Evolutionary conservation across 2,329 filamentous ascomycete species (phyloP), one percentile per base, ranked within the genome.

Genomic region (Xylariaceae sp.): DNA sequence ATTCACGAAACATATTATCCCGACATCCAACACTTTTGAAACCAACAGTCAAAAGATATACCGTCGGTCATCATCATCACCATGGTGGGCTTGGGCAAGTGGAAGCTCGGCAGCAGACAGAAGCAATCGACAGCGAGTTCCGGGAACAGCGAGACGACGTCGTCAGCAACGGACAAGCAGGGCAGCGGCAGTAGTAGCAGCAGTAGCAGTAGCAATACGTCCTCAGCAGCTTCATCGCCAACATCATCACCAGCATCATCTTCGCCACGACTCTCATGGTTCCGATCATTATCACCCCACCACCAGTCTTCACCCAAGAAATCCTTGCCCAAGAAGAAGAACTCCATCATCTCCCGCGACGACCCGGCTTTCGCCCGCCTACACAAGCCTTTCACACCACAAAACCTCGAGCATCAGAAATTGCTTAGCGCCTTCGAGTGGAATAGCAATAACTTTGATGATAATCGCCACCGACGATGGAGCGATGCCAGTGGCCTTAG

Each of bases 371-470:
- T 56, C 26, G 49, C 66, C n/a, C 61, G 67, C 43, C 60, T 72
- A 12, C 62, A 72, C 58, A 68, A 67, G 28, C 70, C 69, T 19
- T 70, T 73, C 55, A 72, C 68, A 2, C 61, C 62, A 8, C 68
- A 72, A 47, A 73, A 73, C 46, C 62, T 72, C 23, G 71, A 71
- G 52, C 69, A 73, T 57, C 71, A 72, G 53, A 71, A 69, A 54
- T 54, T 73, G 26, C 51, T 73, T 12, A 66, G 53, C 47, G 53
- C 63, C 17, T 72, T 73, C 49, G 66, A 70, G 41, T 73, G 67
- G 65, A 69, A 66, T 19, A 31, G 28, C 28, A 29, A 29, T 11
- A 36, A 16, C 17, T 16, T 7, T 5, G 29, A 67, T 58, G 33
- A 48, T 48, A 17, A 67, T 3, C 6, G 63, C 33, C 65, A 63